Evolutionary conservation across 176 grass and related monocot species (phyloP), one percentile per base, ranked within the genome.

Genomic region (Elaeis guineensis): DNA sequence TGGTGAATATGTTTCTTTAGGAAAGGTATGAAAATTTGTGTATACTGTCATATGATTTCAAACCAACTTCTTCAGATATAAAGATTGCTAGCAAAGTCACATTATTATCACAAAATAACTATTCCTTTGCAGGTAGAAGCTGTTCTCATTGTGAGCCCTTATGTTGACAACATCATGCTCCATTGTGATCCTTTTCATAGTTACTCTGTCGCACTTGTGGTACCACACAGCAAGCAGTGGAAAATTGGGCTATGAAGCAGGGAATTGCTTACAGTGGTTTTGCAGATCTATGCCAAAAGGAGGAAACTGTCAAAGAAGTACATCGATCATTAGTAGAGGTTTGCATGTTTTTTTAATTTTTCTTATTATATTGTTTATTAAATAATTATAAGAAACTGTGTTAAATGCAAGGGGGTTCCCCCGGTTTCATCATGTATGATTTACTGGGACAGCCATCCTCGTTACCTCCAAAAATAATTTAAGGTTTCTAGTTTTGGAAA

Each of bases 1-100:
- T 49, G 93, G 88, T 76, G 88, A 98, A 98, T 98, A 98, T 64
- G 78, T 98, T 55, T 98, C 93, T 50, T 67, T 98, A 48, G 87
- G 84, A 81, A 98, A 92, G 88, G 93, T 92, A 44, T 44, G 9
- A 14, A 44, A 12, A 44, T 14, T 35, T 44, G 9, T 44, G 1
- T 44, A 44, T 14, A 44, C 35, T 44, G 35, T 44, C 11, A 1
- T 3, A 44, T 44, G 12, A 14, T 44, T 44, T 44, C 35, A 44
- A 44, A 14, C 35, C 35, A 44, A 14, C 35, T 44, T 35, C 32
- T 35, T 44, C 35, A 14, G 1, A 44, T 44, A 44, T 0, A 0
- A 3, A 44, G 35, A 44, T 44, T 44, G 11, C 35, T 44, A 0
- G 8, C 35, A 44, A 14, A 12, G 35, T 44, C 35, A 44, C 9